Conservation (phyloP, 2,329 filamentous ascomycete species). For the Mycogone perniciosa region DNA sequence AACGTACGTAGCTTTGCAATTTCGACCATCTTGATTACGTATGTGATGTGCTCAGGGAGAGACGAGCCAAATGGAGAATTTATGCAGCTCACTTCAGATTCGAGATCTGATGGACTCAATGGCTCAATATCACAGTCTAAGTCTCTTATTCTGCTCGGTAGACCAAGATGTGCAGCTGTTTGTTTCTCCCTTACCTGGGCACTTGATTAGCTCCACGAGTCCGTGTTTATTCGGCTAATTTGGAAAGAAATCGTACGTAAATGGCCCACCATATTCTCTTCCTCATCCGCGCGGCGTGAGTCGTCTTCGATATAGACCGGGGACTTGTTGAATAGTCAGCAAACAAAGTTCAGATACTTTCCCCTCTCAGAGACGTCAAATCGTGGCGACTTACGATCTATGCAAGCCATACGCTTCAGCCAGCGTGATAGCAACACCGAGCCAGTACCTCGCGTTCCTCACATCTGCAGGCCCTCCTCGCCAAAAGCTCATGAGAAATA, state of each 20-base stretch:
- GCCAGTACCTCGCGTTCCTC: conserved; percentile 44
- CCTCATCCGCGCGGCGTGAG: conserved; percentile 28
- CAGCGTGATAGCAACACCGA: conserved; percentile 44
- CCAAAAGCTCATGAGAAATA: conserved; percentile 53
- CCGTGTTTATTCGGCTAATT: background rate
- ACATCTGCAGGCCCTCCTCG: conserved; percentile 41
- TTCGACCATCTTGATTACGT: conserved; percentile 34
- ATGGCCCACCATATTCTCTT: conserved; percentile 49
- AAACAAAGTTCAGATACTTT: background rate
- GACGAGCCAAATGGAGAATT: conserved; percentile 24
- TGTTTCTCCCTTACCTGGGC: conserved; percentile 31
- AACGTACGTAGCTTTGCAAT: conserved; percentile 27
- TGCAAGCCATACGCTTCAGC: conserved; percentile 45
- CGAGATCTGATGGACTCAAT: conserved; percentile 24
- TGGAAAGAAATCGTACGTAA: conserved; percentile 32
- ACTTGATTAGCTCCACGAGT: conserved; percentile 2
- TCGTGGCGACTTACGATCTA: conserved; percentile 24
- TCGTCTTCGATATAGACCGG: conserved; percentile 23
- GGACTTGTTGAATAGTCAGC: conserved; percentile 14
- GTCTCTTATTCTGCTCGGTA: conserved; percentile 32
- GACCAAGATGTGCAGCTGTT: conserved; percentile 29
- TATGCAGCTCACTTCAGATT: conserved; percentile 18
- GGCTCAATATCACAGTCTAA: conserved; percentile 35
- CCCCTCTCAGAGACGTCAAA: background rate
- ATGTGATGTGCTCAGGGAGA: conserved; percentile 28